A percentile compares a stretch with the other conserved stretches of the same genome.
Conservation (phyloP, 2,329 filamentous ascomycete genomes). For the Thelonectria discophora region DNA sequence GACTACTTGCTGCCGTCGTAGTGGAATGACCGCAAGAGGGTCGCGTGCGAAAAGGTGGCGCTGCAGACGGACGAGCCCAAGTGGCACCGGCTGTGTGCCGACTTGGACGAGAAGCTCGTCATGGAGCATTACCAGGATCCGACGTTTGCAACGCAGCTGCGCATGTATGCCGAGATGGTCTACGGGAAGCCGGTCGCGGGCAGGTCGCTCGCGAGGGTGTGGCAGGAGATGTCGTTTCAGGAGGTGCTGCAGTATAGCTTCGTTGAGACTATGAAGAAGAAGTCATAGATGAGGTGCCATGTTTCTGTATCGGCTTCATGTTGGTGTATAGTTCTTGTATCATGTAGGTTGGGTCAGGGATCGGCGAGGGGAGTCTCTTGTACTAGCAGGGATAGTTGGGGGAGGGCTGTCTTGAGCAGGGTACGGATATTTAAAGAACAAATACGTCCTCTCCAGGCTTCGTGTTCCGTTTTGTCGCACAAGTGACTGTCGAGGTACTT, state of each 20-base stretch:
- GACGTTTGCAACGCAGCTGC: constrained; percentile 53
- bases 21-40: constrained; percentile 49
- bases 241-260: neutral
- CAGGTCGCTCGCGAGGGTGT: neutral
- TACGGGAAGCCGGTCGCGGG: neutral
- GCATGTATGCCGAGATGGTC: constrained; percentile 52
- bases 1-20: constrained; percentile 48
- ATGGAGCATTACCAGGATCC: constrained; percentile 49
- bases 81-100: constrained; percentile 40
- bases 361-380: no score
- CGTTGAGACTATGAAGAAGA: neutral
- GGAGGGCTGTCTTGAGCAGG: no score
- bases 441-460: no score
- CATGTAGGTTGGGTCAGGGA: no score
- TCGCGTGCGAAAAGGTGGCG: constrained; percentile 44
- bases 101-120: constrained; percentile 44
- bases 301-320: no score
- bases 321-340: no score
- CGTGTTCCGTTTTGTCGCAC: no score
- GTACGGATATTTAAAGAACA: no score
- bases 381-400: no score
- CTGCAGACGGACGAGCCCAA: constrained; percentile 33
- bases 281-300: no score
- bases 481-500: no score
- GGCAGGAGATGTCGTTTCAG: neutral